Conservation (phyloP, 75 land plant species). For the Isoetes taiwanensis region DNA sequence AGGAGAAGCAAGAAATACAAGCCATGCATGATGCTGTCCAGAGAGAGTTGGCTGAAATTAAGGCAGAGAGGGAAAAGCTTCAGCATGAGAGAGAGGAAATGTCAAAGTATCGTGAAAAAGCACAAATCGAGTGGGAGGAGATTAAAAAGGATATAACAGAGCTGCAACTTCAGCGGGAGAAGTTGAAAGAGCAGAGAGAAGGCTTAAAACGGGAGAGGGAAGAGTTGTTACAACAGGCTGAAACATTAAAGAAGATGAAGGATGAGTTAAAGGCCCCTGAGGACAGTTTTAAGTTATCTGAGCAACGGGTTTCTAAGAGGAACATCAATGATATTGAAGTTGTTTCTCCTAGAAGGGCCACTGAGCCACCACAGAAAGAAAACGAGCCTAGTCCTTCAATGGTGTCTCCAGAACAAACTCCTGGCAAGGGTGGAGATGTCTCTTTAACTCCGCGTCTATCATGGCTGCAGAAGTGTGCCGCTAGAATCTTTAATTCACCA, state of each 20-base stretch:
- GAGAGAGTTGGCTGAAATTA: conserved; percentile 41
- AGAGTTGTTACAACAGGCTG: conserved; percentile 34
- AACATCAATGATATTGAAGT: conserved; percentile 18
- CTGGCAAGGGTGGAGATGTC: neutral
- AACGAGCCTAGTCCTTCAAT: neutral
- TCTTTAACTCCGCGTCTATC: conserved; percentile 29
- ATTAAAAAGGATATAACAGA: conserved; percentile 66
- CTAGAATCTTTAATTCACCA: conserved; percentile 38
- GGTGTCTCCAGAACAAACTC: neutral
- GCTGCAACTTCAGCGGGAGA: conserved; percentile 48
- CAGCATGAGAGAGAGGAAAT: conserved; percentile 46
- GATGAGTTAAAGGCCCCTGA: conserved; percentile 21
- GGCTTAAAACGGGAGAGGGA: conserved; percentile 35
- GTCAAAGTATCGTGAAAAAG: conserved; percentile 18
- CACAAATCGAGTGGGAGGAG: conserved; percentile 41
- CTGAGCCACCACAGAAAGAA: no score
- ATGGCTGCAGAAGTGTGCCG: conserved; percentile 48
- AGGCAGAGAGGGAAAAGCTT: conserved; percentile 28
- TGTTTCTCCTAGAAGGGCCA: conserved; percentile 12
- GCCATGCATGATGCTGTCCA: conserved; percentile 20
- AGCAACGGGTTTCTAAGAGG: conserved; percentile 12
- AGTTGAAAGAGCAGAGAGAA: conserved; percentile 54
- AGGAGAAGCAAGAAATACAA: conserved; percentile 32
- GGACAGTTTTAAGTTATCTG: conserved; percentile 24
- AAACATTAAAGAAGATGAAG: conserved; percentile 25